These are phyloP conservation scores for Phlebiopsis flavidoalba DNA, from an alignment of 768 basidiomycete genomes.

Conservation along the genomic window DNA sequence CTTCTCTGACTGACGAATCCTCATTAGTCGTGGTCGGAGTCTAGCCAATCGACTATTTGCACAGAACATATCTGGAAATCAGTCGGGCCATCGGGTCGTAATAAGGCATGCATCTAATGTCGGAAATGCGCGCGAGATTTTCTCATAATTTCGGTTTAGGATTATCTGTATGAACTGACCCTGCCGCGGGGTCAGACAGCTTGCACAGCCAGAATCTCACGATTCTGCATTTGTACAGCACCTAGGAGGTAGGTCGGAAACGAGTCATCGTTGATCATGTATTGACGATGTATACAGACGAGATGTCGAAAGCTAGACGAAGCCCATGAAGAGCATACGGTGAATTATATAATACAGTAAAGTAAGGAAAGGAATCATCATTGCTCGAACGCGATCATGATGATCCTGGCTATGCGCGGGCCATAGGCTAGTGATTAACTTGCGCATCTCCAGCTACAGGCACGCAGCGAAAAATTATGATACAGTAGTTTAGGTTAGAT, in stretches of 20 bases:
- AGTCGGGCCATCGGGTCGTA: conserved; percentile 83
- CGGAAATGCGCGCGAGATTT: not conserved
- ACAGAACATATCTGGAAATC: conserved; percentile 68
- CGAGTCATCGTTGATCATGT: not conserved
- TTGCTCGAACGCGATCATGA: too few relatives aligned
- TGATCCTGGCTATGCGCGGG: too few relatives aligned
- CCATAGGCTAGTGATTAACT: too few relatives aligned
- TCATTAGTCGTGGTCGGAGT: conserved; percentile 86
- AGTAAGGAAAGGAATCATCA: too few relatives aligned
- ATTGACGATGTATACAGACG: conserved; percentile 10
- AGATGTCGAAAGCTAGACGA: conserved; percentile 21
- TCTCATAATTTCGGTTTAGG: conserved; percentile 37
- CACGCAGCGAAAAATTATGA: not conserved
- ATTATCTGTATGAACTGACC: conserved; percentile 83
- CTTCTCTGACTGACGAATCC: not conserved
- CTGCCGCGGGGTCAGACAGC: conserved; percentile 60
- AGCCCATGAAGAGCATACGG: not conserved
- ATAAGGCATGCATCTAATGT: conserved; percentile 57
- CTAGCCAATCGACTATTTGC: conserved; percentile 60
- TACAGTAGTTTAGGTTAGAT: not conserved
- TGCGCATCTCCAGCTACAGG: too few relatives aligned
- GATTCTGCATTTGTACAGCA: conserved; percentile 74
- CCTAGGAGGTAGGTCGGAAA: conserved; percentile 58
- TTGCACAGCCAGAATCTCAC: conserved; percentile 67
- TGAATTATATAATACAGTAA: too few relatives aligned